Evolutionary conservation across 139 green algal genomes (phyloP).

Genomic region (Limnomonas spitsbergensis): DNA sequence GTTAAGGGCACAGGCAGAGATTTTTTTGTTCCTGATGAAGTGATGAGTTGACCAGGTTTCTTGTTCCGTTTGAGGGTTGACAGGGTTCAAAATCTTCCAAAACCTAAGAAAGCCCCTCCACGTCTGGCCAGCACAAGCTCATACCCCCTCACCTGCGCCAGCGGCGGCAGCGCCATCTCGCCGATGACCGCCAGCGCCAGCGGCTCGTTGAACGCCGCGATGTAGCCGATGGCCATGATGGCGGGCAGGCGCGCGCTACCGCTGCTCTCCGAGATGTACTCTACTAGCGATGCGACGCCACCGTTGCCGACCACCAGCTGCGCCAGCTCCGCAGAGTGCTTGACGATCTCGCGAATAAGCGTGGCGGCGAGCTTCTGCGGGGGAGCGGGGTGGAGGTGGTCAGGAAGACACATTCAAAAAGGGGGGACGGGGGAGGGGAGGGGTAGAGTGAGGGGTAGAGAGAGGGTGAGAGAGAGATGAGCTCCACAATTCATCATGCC

Average conservation of each 20-base stretch:
- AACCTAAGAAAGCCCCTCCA: too few relatives aligned
- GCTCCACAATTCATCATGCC: too few relatives aligned
- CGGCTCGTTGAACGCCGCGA: constrained; percentile 81
- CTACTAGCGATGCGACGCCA: constrained; percentile 78
- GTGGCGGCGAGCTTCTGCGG: constrained; percentile 20
- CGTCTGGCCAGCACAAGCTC: too few relatives aligned
- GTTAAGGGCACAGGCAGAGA: too few relatives aligned
- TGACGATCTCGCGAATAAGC: constrained; percentile 60
- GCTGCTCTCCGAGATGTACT: constrained; percentile 60
- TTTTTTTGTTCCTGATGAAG: too few relatives aligned
- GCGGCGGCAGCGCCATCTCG: constrained; percentile 70
- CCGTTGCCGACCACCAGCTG: constrained; percentile 83
- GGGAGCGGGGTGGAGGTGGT: neutral
- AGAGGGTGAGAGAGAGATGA: too few relatives aligned
- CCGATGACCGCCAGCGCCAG: constrained; percentile 77
- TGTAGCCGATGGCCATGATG: constrained; percentile 88
- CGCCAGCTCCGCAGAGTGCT: constrained; percentile 85
- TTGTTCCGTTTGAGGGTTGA: too few relatives aligned
- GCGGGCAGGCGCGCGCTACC: constrained; percentile 67
- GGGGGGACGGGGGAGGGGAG: neutral
- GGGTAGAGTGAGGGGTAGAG: too few relatives aligned
- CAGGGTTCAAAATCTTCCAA: too few relatives aligned
- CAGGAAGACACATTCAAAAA: too few relatives aligned
- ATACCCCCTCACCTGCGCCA: constrained; percentile 43
- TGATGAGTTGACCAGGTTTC: too few relatives aligned